phyloP scores from a whole-genome alignment of 306 rosid genomes.

The Cicer cuneatum region DNA sequence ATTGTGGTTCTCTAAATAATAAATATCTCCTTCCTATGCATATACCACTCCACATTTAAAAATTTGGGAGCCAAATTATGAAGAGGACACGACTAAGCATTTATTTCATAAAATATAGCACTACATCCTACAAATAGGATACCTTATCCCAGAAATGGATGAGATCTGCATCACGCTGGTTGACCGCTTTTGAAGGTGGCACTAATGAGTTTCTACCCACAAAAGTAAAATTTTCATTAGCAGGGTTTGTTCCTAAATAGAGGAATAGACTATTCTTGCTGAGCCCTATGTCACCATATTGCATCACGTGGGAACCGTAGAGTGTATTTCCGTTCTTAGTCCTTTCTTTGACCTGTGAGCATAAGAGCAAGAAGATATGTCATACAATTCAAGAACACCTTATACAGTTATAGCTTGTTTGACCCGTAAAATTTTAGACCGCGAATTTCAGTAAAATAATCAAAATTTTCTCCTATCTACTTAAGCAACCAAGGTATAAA shows the following conservation, averaged over 20 bases:
- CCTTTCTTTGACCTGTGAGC: constrained; percentile 80
- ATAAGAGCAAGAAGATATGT: constrained; percentile 28
- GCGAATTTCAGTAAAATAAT: background rate
- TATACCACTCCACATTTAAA: background rate
- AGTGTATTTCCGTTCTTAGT: constrained; percentile 64
- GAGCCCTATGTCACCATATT: constrained; percentile 76
- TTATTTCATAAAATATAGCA: constrained; percentile 21
- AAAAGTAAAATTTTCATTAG: constrained; percentile 79
- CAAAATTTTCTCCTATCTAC: background rate
- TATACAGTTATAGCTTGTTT: background rate
- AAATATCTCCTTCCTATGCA: constrained; percentile 37
- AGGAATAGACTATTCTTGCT: constrained; percentile 58
- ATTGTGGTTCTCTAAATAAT: background rate
- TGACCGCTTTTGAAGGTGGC: constrained; percentile 72
- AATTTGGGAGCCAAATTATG: constrained; percentile 10
- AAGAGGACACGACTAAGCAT: constrained; percentile 13
- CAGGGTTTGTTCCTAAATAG: constrained; percentile 91
- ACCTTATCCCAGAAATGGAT: constrained; percentile 99
- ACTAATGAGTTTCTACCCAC: constrained; percentile 67
- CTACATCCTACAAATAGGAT: constrained; percentile 20
- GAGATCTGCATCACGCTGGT: constrained; percentile 99
- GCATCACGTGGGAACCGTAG: constrained; percentile 96
- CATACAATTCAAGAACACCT: constrained; percentile 30
- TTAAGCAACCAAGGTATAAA: constrained; percentile 5
- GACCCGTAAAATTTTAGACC: constrained; percentile 23